Conservation (phyloP, 345 rosid species). For the Lagerstroemia speciosa region DNA sequence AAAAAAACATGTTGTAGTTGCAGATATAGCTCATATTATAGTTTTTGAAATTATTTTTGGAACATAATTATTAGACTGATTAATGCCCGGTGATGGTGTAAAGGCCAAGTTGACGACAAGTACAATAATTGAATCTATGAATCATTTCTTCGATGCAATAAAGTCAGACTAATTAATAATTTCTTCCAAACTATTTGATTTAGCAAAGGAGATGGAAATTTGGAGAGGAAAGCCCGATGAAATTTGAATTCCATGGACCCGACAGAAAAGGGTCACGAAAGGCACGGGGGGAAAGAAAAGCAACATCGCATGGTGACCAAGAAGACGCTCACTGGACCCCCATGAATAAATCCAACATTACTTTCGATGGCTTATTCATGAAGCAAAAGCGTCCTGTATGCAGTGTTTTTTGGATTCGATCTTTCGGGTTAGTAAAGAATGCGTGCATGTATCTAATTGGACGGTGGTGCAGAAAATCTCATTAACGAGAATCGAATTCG, state of each 20-base stretch:
- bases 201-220: not conserved
- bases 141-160: not conserved
- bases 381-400: not conserved
- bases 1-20: too few species aligned
- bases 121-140: not conserved
- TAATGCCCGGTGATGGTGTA: not conserved
- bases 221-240: not conserved
- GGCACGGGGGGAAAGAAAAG: not conserved
- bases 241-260: not conserved
- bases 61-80: not conserved
- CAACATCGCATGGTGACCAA: not conserved
- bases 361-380: not conserved
- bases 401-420: too few species aligned
- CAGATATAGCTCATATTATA: too few species aligned
- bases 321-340: not conserved
- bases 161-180: not conserved
- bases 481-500: too few species aligned
- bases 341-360: not conserved
- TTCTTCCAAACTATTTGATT: too few species aligned
- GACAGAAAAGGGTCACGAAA: not conserved
- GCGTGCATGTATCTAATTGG: too few species aligned
- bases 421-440: too few species aligned
- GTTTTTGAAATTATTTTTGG: too few species aligned
- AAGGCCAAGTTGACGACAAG: not conserved
- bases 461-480: too few species aligned